A percentile compares a stretch with the other conserved stretches of the same genome.
phyloP scores from a whole-genome alignment of 1,139 yeast species.

The Suhomyces coccinellae region DNA sequence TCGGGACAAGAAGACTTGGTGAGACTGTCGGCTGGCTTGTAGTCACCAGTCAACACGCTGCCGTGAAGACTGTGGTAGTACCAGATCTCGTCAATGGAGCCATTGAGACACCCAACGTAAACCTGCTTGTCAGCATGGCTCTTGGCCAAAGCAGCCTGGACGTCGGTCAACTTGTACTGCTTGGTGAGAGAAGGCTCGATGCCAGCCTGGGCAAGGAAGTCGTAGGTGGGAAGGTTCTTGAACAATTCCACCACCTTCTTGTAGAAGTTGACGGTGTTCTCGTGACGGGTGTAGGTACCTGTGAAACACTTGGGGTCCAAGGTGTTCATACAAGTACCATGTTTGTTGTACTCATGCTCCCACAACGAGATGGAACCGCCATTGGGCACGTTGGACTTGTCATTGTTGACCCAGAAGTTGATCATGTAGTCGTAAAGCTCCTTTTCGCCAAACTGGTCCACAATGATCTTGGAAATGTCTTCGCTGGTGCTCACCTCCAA shows the following conservation, averaged over 20 bases:
- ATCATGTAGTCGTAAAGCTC: constrained; percentile 34
- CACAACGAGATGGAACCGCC: constrained; percentile 32
- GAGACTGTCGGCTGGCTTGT: constrained; percentile 30
- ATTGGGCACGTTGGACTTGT: constrained; percentile 32
- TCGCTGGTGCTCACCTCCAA: constrained; percentile 31
- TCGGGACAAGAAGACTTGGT: constrained; percentile 29
- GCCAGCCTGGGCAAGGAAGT: constrained; percentile 35
- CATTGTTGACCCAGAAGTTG: constrained; percentile 40
- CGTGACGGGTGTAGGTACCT: constrained; percentile 29
- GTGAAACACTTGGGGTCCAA: constrained; percentile 38
- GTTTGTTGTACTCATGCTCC: constrained; percentile 48
- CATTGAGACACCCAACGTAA: constrained; percentile 36
- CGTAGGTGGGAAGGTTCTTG: constrained; percentile 36
- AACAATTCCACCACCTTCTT: constrained; percentile 38
- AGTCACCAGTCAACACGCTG: constrained; percentile 37
- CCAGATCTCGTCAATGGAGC: constrained; percentile 41
- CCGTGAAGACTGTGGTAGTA: constrained; percentile 41
- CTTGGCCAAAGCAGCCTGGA: constrained; percentile 32
- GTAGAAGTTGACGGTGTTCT: constrained; percentile 36
- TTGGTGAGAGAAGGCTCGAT: constrained; percentile 33
- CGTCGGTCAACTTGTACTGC: constrained; percentile 32
- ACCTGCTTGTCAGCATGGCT: constrained; percentile 33
- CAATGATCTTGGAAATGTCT: constrained; percentile 32
- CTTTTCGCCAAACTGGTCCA: constrained; percentile 27
- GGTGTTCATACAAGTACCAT: constrained; percentile 48